Percentiles rank a stretch among this genome's conserved stretches.
phyloP scores from a whole-genome alignment of 2,329 filamentous ascomycete genomes.

The Aspergillus pseudoglaucus region DNA sequence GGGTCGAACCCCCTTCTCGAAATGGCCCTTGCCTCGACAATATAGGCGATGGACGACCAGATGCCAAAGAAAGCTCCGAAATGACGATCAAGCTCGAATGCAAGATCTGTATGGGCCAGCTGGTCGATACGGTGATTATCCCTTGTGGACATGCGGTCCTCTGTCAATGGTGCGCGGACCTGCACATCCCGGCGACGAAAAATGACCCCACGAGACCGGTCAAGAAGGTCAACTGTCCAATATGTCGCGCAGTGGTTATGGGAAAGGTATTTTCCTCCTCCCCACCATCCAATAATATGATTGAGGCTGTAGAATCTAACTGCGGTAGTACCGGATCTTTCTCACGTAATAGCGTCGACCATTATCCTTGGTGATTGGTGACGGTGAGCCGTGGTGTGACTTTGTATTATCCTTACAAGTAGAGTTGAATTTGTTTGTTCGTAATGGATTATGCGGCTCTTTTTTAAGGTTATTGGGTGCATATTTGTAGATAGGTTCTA shows the following conservation, averaged over 20 bases:
- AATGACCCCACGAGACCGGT: conserved; percentile 23
- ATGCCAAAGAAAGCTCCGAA: conserved; percentile 43
- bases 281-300: not conserved
- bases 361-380: too few species aligned
- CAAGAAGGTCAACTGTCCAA: conserved; percentile 17
- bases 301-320: not conserved
- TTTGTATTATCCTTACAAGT: too few species aligned
- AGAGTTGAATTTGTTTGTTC: not conserved
- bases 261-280: conserved; percentile 17
- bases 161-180: conserved; percentile 50
- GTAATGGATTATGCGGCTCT: too few species aligned
- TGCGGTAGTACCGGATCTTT: conserved; percentile 5
- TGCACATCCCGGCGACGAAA: conserved; percentile 41
- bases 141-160: conserved; percentile 52
- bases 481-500: too few species aligned
- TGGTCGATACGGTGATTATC: conserved; percentile 46
- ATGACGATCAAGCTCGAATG: conserved; percentile 48
- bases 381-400: too few species aligned
- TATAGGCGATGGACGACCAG: conserved; percentile 40
- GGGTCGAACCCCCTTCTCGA: conserved; percentile 5
- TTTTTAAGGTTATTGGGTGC: too few species aligned
- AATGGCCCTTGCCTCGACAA: conserved; percentile 36
- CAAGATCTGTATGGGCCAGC: conserved; percentile 48
- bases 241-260: conserved; percentile 22
- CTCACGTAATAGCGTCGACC: conserved; percentile 2